A percentile compares a stretch with the other conserved stretches of the same genome.
These are phyloP conservation scores for Nakazawaea pomicola DNA, from an alignment of 805 yeast genomes.

Conservation along the genomic window DNA sequence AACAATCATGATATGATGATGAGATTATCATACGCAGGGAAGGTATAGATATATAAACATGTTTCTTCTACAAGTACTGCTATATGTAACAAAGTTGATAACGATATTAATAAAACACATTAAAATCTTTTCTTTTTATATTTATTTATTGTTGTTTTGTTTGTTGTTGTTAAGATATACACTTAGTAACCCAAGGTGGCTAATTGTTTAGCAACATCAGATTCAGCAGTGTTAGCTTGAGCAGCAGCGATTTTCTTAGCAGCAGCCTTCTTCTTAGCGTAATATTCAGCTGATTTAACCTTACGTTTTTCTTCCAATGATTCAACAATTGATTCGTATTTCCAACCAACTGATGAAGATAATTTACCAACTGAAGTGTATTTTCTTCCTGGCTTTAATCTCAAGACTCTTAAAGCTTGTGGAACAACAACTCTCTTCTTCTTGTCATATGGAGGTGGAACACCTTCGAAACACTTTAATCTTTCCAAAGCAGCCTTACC, in stretches of 20 bases:
- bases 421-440: conserved; percentile 99
- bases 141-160: conserved; percentile 3
- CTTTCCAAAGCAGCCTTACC: conserved; percentile 99
- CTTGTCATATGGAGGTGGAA: conserved; percentile 99
- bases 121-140: neutral
- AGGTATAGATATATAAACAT: no score
- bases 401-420: conserved; percentile 97
- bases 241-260: conserved; percentile 89
- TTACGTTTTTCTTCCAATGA: conserved; percentile 99
- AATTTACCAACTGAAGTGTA: conserved; percentile 98
- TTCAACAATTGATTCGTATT: conserved; percentile 97
- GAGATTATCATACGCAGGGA: no score
- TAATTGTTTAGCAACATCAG: conserved; percentile 89
- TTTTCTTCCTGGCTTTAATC: conserved; percentile 99
- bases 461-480: conserved; percentile 99
- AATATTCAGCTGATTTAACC: conserved; percentile 98
- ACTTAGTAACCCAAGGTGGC: conserved; percentile 96
- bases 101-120: conserved; percentile 2
- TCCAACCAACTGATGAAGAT: conserved; percentile 98
- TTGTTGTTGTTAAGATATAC: neutral
- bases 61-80: neutral
- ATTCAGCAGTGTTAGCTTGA: conserved; percentile 78
- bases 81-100: no score
- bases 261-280: conserved; percentile 97
- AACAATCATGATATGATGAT: no score